Evolutionary conservation across 352 stramenopile species (phyloP).

Genomic region (Pilasporangium apinafurcum): DNA sequence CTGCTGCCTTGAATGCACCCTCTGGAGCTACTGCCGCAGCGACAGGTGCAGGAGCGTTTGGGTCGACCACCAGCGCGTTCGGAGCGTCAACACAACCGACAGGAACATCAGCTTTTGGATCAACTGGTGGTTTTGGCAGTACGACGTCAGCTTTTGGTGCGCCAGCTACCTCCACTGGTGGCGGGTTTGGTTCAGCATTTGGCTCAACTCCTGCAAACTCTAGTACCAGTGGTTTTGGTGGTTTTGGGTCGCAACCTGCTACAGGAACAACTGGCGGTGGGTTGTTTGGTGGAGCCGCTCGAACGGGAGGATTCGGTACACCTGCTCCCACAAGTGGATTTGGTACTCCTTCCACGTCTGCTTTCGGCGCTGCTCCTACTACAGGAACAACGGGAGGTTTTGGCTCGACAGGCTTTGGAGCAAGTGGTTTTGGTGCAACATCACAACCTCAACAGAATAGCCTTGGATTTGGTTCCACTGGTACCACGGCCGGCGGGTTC

Average conservation of each 20-base stretch:
- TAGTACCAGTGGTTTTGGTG: constrained; percentile 26
- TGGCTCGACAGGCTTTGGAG: constrained; percentile 38
- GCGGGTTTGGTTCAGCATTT: constrained; percentile 26
- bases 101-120: constrained; percentile 35
- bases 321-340: constrained; percentile 31
- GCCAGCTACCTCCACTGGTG: constrained; percentile 13
- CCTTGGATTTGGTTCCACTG: too few relatives aligned
- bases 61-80: constrained; percentile 17
- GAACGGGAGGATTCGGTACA: constrained; percentile 29
- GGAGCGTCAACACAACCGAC: constrained; percentile 7
- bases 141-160: constrained; percentile 27
- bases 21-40: constrained; percentile 16
- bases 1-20: constrained; percentile 34
- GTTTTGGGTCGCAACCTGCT: constrained; percentile 41
- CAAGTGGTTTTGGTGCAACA: constrained; percentile 35
- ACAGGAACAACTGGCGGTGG: constrained; percentile 16
- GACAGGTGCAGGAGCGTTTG: constrained; percentile 34
- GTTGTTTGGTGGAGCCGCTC: constrained; percentile 28
- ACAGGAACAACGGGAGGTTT: constrained; percentile 27
- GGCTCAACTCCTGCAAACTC: constrained; percentile 6
- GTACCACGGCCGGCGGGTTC: constrained; percentile 31
- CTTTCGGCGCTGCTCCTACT: constrained; percentile 22
- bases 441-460: too few relatives aligned
- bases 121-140: constrained; percentile 22
- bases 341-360: constrained; percentile 25